These are phyloP conservation scores for Strombidium stylifer DNA, from an alignment of 73 alveolate genomes.

Conservation along the genomic window DNA sequence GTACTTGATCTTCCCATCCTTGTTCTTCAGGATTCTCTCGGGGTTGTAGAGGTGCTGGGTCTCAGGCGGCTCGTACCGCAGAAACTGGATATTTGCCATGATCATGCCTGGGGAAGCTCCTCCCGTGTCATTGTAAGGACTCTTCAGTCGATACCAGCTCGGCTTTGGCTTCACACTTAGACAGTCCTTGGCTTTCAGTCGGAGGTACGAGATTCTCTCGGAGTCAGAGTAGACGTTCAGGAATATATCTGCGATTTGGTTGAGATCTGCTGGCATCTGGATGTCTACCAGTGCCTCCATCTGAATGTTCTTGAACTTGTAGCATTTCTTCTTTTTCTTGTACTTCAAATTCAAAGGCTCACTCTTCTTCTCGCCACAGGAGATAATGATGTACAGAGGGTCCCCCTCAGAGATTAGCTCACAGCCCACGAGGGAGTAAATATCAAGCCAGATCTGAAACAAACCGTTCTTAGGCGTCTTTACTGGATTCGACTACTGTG, in stretches of 20 bases:
- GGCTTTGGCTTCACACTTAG: constrained; percentile 39
- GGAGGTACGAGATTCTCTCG: constrained; percentile 61
- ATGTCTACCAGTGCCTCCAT: constrained; percentile 48
- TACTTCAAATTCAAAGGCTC: constrained; percentile 63
- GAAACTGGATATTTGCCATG: too few species aligned
- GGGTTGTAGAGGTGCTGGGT: too few species aligned
- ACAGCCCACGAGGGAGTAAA: constrained; percentile 69
- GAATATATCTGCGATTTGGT: constrained; percentile 80
- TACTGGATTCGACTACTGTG: constrained; percentile 60
- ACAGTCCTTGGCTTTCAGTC: constrained; percentile 54
- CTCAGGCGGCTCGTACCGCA: too few species aligned
- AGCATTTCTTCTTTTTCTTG: constrained; percentile 28
- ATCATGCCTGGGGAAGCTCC: constrained; percentile 53
- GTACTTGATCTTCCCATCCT: constrained; percentile 26
- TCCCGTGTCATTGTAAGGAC: constrained; percentile 39
- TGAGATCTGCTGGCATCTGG: constrained; percentile 70
- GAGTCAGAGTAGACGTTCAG: constrained; percentile 67
- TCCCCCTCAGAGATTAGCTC: constrained; percentile 58
- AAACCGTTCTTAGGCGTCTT: constrained; percentile 72
- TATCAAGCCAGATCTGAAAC: constrained; percentile 65
- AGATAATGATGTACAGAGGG: too few species aligned
- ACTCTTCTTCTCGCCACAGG: too few species aligned
- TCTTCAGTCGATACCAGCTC: constrained; percentile 46
- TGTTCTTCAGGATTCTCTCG: too few species aligned
- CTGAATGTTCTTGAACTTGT: constrained; percentile 18